Base-by-base conservation (phyloP, 1,284 basidiomycete genomes). In the Melampsora larici-populina region DNA sequence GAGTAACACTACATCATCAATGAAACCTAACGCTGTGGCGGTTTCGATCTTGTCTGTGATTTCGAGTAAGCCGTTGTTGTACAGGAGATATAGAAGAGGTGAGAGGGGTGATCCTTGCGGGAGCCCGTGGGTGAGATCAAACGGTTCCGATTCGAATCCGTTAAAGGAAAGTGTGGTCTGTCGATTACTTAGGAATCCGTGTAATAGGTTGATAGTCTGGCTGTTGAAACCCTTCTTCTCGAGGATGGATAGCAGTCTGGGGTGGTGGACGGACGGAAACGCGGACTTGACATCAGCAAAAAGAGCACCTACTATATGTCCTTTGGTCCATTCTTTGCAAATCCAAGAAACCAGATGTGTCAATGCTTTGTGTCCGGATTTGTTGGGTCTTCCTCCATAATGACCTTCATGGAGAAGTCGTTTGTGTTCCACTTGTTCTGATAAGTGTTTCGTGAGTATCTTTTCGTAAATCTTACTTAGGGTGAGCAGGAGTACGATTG, bases 31-130 rank as follows among this genome's bases (percentile, higher is more conserved):
- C 4, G 51, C 29, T 0, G 62, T 62, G 13, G 26, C 17, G 40
- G 13, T n/a, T 21, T 60, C 33, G 2, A 31, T 11, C 0, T 6
- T 0, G 36, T 26, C 26, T 0, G 40, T 13, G 18, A n/a, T 18
- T 13, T 24, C 36, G 0, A 40, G 7, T 1, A 71, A 29, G 1
- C 40, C 46, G 31, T 24, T 33, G 58, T 71, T 71, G 36, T 71
- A 62, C 2, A 71, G 33, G 17, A 63, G n/a, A 26, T 71, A 71
- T 0, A 63, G 26, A 4, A 51, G n/a, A 0, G 40, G 46, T 24
- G 36, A 71, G 4, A 71, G 70, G 5, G 70, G 70, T 1, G 58
- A 71, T 24, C 70, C 51, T 71, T 71, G 70, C 3, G 70, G 70
- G 4, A 71, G 31, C n/a, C n/a, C n/a, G n/a, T n/a, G n/a, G n/a